Evolutionary conservation across 2,329 filamentous ascomycete genomes (phyloP).

Genomic region (Stagonosporopsis cucurbitacearum): DNA sequence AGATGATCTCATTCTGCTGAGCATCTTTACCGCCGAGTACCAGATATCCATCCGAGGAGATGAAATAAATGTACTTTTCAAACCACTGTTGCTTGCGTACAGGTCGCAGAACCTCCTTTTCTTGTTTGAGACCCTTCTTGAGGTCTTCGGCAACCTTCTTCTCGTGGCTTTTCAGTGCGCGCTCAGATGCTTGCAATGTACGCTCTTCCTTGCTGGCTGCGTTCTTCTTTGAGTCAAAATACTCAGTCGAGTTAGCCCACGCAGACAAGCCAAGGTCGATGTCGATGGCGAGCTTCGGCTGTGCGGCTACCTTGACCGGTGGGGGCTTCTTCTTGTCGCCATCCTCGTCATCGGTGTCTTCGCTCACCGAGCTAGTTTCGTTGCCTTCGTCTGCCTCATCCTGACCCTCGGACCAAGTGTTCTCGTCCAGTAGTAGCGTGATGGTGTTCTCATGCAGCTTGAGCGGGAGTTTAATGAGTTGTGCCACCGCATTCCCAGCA

Average conservation of each 20-base stretch:
- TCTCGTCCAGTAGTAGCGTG: conserved; percentile 78
- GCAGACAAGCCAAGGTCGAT: conserved; percentile 82
- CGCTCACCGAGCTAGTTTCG: conserved; percentile 70
- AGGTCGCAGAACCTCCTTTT: conserved; percentile 84
- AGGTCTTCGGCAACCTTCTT: conserved; percentile 86
- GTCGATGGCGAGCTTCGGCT: conserved; percentile 71
- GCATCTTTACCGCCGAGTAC: conserved; percentile 88
- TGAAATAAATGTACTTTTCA: conserved; percentile 95
- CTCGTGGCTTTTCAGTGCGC: conserved; percentile 87
- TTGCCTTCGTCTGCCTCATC: conserved; percentile 63
- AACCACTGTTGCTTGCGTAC: conserved; percentile 91
- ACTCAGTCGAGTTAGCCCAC: conserved; percentile 88
- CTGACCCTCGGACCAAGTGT: conserved; percentile 67
- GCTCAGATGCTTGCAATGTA: conserved; percentile 79
- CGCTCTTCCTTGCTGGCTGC: conserved; percentile 88
- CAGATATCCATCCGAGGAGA: conserved; percentile 93
- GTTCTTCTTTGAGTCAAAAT: conserved; percentile 86
- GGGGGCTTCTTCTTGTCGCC: conserved; percentile 56
- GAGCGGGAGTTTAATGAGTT: conserved; percentile 83
- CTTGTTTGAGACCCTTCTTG: conserved; percentile 86
- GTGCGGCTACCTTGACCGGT: conserved; percentile 43
- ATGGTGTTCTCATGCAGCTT: conserved; percentile 90
- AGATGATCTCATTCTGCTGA: conserved; percentile 91
- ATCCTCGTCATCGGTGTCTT: conserved; percentile 66
- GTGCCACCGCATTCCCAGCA: conserved; percentile 81